A percentile compares a stretch with the other conserved stretches of the same genome.
Evolutionary conservation across 148 eudicot genomes (phyloP).

Genomic region (Fagopyrum tataricum): DNA sequence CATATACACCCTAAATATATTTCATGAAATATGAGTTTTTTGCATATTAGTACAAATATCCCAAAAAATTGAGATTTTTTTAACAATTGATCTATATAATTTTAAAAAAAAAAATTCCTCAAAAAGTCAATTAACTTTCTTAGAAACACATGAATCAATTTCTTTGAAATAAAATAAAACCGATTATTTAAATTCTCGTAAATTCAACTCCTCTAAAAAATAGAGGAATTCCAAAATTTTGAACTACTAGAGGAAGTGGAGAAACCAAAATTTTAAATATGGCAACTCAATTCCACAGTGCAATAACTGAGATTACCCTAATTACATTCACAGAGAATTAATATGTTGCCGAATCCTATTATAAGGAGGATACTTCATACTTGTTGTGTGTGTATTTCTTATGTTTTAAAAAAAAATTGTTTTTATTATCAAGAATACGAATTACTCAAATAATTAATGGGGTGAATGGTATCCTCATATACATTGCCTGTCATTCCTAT

Average conservation of each 20-base stretch:
- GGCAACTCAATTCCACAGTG: not conserved
- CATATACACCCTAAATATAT: no score
- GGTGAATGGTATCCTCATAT: not conserved
- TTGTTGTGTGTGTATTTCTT: not conserved
- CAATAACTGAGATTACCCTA: not conserved
- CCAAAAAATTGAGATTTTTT: no score
- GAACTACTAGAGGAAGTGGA: not conserved
- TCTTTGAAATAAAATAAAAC: no score
- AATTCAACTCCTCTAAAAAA: no score
- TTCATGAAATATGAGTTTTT: no score
- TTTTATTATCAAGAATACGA: not conserved
- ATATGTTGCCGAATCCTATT: not conserved
- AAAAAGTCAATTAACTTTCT: no score
- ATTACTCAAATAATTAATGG: not conserved
- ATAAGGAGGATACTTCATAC: not conserved
- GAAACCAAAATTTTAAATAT: not conserved
- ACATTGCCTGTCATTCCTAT: not conserved
- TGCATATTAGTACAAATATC: no score
- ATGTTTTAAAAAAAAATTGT: not conserved
- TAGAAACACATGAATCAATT: no score
- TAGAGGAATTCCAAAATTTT: no score
- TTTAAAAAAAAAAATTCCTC: no score
- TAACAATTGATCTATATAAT: no score
- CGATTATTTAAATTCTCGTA: no score
- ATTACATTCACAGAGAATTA: not conserved